Evolutionary conservation across 1,284 basidiomycete genomes (phyloP).

Genomic region (Exsudoporus floridanus): DNA sequence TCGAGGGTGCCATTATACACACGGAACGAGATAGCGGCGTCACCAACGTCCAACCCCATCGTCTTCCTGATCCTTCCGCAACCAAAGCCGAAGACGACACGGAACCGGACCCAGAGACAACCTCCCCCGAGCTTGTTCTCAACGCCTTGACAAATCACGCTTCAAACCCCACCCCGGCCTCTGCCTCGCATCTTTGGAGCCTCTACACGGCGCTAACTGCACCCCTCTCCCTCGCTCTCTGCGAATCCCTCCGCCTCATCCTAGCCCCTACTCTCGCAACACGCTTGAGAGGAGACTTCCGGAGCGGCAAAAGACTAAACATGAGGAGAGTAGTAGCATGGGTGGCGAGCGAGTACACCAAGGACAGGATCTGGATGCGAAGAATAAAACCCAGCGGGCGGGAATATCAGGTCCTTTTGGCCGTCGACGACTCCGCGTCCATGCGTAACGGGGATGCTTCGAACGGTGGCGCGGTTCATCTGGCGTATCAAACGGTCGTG

Average conservation of each 20-base stretch:
- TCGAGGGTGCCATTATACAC: constrained; percentile 51
- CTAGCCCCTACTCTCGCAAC: constrained; percentile 95
- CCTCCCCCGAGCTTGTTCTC: constrained; percentile 50
- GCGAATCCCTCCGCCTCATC: constrained; percentile 96
- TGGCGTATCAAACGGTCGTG: constrained; percentile 93
- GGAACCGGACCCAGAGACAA: constrained; percentile 36
- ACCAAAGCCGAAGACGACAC: constrained; percentile 34
- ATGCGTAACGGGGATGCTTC: constrained; percentile 92
- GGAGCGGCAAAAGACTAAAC: constrained; percentile 96
- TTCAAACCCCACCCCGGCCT: constrained; percentile 35
- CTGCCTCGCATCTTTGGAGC: constrained; percentile 78
- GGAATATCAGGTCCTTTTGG: constrained; percentile 95
- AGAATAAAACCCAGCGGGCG: constrained; percentile 91
- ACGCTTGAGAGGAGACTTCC: constrained; percentile 94
- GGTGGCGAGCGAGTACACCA: constrained; percentile 98
- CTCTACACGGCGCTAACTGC: constrained; percentile 89
- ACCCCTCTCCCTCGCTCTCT: constrained; percentile 87
- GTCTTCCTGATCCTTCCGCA: constrained; percentile 22
- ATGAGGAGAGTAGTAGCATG: constrained; percentile 99
- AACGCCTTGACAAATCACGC: constrained; percentile 51
- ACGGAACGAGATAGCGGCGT: constrained; percentile 30
- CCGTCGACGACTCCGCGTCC: constrained; percentile 94
- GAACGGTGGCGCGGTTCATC: constrained; percentile 87
- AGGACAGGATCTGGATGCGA: constrained; percentile 99
- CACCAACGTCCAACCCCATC: constrained; percentile 13